Conservation (phyloP, 257 asterid species). For the Orobanche coerulescens region DNA sequence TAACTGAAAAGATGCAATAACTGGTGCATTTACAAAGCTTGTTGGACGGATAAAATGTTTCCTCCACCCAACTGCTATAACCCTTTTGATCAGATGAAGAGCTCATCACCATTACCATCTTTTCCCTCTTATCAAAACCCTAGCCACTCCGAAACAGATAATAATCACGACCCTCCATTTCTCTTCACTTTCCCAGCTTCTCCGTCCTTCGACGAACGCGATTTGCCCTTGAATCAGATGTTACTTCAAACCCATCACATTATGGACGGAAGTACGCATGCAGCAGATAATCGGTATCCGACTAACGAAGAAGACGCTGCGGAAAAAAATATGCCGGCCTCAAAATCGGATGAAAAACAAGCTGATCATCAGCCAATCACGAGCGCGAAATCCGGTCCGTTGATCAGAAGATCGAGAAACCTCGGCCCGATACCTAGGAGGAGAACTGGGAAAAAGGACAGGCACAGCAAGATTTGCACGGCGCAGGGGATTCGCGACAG, state of each 20-base stretch:
- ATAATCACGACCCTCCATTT: constrained; percentile 25
- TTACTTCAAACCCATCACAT: constrained; percentile 28
- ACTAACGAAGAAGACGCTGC: too few species aligned
- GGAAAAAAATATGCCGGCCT: background rate
- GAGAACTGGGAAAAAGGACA: constrained; percentile 53
- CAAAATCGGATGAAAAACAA: background rate
- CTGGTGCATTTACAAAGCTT: too few species aligned
- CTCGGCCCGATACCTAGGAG: constrained; percentile 27
- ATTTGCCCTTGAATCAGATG: constrained; percentile 34
- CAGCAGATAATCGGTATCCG: too few species aligned
- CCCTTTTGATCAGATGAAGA: constrained; percentile 29
- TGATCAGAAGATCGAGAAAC: constrained; percentile 20
- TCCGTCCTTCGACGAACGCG: constrained; percentile 38
- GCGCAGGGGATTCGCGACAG: constrained; percentile 70
- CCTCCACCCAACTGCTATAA: constrained; percentile 33
- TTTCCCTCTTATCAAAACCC: constrained; percentile 31
- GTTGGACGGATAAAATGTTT: constrained; percentile 22
- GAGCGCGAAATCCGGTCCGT: background rate
- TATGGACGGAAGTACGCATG: too few species aligned
- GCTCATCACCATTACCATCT: background rate
- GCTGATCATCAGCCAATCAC: too few species aligned
- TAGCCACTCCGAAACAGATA: too few species aligned
- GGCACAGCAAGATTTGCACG: constrained; percentile 78
- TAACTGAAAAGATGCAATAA: too few species aligned
- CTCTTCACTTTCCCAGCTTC: constrained; percentile 36